phyloP scores from a whole-genome alignment of 352 stramenopile genomes.

The Globisporangium spinosum region DNA sequence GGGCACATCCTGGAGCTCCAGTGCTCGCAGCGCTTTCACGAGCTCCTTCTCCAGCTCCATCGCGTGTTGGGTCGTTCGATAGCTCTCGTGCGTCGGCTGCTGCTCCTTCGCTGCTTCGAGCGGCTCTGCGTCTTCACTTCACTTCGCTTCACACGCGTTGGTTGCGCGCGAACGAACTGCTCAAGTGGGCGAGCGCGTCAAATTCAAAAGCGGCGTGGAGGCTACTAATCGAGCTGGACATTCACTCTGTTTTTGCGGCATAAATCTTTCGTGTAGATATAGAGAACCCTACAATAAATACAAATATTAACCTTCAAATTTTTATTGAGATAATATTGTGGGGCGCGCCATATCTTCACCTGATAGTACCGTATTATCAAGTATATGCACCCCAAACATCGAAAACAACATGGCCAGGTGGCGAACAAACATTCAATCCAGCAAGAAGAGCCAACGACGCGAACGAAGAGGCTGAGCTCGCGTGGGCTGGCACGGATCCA shows the following conservation, averaged over 20 bases:
- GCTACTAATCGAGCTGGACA: background rate
- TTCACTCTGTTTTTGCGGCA: background rate
- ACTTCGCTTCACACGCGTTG: background rate
- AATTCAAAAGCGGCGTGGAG: background rate
- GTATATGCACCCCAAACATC: background rate
- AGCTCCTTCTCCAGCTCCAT: conserved; percentile 58
- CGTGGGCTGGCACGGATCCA: background rate
- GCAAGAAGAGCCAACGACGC: background rate
- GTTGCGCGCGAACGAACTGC: background rate
- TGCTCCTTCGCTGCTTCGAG: background rate
- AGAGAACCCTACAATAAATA: too few relatives aligned
- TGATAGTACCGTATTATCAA: background rate
- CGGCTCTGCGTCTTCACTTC: background rate
- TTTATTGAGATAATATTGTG: too few relatives aligned
- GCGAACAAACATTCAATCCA: background rate
- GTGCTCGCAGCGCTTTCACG: conserved; percentile 48
- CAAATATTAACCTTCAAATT: too few relatives aligned
- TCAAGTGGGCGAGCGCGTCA: background rate
- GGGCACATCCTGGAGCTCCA: conserved; percentile 54
- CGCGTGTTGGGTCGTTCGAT: background rate
- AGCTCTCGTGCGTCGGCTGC: background rate
- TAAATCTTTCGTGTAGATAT: background rate
- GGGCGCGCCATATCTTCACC: too few relatives aligned
- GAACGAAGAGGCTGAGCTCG: background rate
- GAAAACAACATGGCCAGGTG: background rate